Evolutionary conservation across 2,329 filamentous ascomycete genomes (phyloP).

Genomic region (Neonectria faginata): DNA sequence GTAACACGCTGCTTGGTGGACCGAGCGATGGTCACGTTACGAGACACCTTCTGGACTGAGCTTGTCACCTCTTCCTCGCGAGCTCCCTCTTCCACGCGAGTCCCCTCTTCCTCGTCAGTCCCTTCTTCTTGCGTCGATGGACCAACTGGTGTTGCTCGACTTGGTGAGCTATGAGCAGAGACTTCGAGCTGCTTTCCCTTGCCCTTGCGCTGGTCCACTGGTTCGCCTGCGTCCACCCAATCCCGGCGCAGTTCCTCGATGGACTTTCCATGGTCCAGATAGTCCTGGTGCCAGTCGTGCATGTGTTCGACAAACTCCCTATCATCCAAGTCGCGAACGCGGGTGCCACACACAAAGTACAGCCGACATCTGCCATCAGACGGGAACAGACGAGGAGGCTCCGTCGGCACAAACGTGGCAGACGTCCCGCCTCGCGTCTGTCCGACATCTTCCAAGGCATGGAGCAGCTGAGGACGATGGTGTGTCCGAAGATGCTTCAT

Average conservation of each 20-base stretch:
- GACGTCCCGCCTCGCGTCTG: neutral
- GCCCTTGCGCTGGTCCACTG: neutral
- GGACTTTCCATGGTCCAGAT: neutral
- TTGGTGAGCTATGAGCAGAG: neutral
- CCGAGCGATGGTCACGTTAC: neutral
- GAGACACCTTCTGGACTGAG: neutral
- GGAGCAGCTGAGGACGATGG: slow-evolving; percentile 44
- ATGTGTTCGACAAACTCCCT: slow-evolving; percentile 3
- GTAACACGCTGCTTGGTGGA: neutral
- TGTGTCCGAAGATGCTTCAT: slow-evolving; percentile 46
- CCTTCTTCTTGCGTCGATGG: neutral
- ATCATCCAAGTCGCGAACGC: neutral
- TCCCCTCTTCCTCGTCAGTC: neutral
- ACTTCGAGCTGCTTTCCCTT: neutral
- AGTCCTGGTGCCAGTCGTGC: slow-evolving; percentile 5
- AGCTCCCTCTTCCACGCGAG: too few relatives aligned
- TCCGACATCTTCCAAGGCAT: slow-evolving; percentile 14
- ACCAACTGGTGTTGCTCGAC: neutral
- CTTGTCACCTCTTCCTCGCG: neutral
- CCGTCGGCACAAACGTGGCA: neutral
- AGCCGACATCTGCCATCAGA: neutral
- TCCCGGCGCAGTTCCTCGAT: neutral
- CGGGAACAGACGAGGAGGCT: neutral
- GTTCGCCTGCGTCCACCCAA: neutral
- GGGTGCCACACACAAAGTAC: neutral